A percentile compares a stretch with the other conserved stretches of the same genome.
These are phyloP conservation scores for Nadsonia commutata DNA, from an alignment of 1,139 yeast genomes.

Conservation along the genomic window DNA sequence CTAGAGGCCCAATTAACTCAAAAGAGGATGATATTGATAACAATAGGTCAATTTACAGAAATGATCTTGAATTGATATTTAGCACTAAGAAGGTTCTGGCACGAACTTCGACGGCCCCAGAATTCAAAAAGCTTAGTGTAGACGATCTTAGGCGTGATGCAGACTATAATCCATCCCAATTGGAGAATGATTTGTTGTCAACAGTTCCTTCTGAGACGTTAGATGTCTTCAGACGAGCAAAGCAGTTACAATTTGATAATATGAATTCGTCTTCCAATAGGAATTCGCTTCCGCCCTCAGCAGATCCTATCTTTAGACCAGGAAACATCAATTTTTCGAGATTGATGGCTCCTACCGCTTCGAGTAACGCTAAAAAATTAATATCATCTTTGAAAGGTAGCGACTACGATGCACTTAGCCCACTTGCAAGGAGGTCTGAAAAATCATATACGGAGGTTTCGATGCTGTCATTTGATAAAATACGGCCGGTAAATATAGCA, in stretches of 20 bases:
- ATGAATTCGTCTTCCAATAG: constrained; percentile 2
- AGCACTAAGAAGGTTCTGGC: not conserved
- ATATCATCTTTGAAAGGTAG: not conserved
- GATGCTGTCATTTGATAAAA: not conserved
- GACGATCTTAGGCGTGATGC: not conserved
- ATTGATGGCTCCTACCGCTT: constrained; percentile 24
- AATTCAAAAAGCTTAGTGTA: not conserved
- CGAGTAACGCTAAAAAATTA: constrained; percentile 18
- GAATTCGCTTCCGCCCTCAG: not conserved
- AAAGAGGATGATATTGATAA: not conserved
- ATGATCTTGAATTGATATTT: not conserved
- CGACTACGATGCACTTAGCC: not conserved
- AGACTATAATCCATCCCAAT: not conserved
- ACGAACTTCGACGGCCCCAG: not conserved
- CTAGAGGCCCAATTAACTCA: constrained; percentile 10
- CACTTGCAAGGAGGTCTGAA: not conserved
- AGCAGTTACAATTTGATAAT: constrained; percentile 14
- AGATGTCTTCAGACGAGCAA: constrained; percentile 15
- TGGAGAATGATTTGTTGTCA: not conserved
- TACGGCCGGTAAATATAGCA: not conserved
- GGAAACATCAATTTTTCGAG: constrained; percentile 12
- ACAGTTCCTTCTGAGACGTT: constrained; percentile 3
- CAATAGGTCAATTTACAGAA: not conserved
- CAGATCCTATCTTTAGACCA: constrained; percentile 1
- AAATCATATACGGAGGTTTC: constrained; percentile 11